These are phyloP conservation scores for Apophysomyces variabilis DNA, from an alignment of 371 early-diverging fungal genomes.

Conservation along the genomic window DNA sequence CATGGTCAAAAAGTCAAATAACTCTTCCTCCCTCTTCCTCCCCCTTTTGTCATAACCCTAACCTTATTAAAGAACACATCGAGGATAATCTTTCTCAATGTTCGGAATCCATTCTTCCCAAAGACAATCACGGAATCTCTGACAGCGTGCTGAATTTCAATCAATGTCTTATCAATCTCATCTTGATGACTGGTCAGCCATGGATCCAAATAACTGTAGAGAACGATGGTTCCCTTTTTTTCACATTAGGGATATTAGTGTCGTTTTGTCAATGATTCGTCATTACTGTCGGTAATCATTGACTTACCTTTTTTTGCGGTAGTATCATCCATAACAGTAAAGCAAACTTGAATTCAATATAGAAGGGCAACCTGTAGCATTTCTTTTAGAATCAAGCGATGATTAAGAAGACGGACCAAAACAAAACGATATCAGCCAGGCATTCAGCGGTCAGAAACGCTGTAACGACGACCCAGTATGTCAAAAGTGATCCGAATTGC, in stretches of 20 bases:
- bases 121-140: slow-evolving; percentile 17
- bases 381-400: background rate
- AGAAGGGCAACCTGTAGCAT: slow-evolving; percentile 48
- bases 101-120: slow-evolving; percentile 14
- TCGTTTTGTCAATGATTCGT: background rate
- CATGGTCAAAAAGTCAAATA: background rate
- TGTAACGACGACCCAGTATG: slow-evolving; percentile 50
- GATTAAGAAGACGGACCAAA: slow-evolving; percentile 35
- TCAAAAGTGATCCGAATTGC: slow-evolving; percentile 43
- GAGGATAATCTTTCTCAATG: background rate
- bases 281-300: background rate
- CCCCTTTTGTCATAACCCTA: background rate
- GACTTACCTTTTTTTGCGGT: slow-evolving; percentile 49
- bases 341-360: slow-evolving; percentile 39
- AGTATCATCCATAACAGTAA: slow-evolving; percentile 49
- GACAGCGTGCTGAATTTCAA: slow-evolving; percentile 17
- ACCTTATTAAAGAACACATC: background rate
- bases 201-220: slow-evolving; percentile 26
- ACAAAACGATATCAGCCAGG: slow-evolving; percentile 46
- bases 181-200: slow-evolving; percentile 21
- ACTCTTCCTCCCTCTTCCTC: background rate
- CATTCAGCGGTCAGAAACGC: slow-evolving; percentile 42
- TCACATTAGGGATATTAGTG: background rate
- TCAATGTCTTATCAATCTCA: slow-evolving; percentile 25
- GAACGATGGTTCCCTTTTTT: slow-evolving; percentile 22